Percentiles rank a stretch among this genome's conserved stretches.
phyloP scores from a whole-genome alignment of 2,329 filamentous ascomycete species.

The Paramyrothecium roridum region DNA sequence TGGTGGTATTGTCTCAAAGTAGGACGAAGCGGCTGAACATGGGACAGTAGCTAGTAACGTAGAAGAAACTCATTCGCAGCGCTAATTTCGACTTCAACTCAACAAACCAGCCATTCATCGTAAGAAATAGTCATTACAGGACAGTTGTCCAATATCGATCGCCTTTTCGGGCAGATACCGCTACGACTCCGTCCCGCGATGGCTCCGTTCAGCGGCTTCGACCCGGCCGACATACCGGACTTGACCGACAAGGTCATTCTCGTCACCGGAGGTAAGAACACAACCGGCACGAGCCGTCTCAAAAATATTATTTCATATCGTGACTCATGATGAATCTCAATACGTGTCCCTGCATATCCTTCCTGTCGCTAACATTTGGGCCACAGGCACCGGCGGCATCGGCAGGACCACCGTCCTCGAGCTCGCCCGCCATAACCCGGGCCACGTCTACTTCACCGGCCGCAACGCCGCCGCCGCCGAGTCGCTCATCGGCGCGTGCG shows the following conservation, averaged over 20 bases:
- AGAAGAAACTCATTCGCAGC: no score
- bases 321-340: no score
- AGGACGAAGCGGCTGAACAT: no score
- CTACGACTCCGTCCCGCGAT: conserved; percentile 2
- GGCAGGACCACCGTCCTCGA: conserved; percentile 21
- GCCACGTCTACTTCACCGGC: conserved; percentile 52
- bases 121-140: no score
- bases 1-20: no score
- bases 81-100: no score
- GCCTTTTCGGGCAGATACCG: no score
- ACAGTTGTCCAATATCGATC: no score
- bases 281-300: not conserved
- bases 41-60: no score
- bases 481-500: conserved; percentile 37
- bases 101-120: no score
- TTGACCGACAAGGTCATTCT: conserved; percentile 46
- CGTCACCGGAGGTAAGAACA: conserved; percentile 43
- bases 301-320: not conserved
- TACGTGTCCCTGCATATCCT: not conserved
- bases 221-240: conserved; percentile 40
- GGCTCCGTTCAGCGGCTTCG: conserved; percentile 13
- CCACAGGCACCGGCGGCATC: conserved; percentile 29
- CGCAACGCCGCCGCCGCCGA: conserved; percentile 40
- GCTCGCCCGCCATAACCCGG: conserved; percentile 37
- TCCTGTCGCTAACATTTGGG: no score